phyloP scores from a whole-genome alignment of 257 asterid species.

The Linderniella brevidens region DNA sequence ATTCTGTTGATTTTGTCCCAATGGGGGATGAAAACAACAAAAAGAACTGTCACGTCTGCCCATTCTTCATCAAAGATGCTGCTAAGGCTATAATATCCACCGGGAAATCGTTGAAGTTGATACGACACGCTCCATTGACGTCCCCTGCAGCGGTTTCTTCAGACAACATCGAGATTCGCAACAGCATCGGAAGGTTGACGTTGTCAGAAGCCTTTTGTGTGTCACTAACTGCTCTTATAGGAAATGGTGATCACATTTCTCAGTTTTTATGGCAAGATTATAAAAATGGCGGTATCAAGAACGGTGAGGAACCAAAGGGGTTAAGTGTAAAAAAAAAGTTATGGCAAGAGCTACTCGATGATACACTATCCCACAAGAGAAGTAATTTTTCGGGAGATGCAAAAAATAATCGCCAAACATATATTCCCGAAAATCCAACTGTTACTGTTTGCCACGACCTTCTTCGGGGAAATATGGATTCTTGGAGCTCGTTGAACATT shows the following conservation, averaged over 20 bases:
- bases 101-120: constrained; percentile 92
- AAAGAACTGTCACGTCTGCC: constrained; percentile 44
- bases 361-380: constrained; percentile 35
- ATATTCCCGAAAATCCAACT: constrained; percentile 66
- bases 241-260: constrained; percentile 58
- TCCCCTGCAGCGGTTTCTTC: constrained; percentile 26
- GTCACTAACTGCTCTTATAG: constrained; percentile 67
- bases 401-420: constrained; percentile 19
- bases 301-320: constrained; percentile 16
- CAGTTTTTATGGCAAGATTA: constrained; percentile 37
- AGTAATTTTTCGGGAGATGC: constrained; percentile 10
- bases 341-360: constrained; percentile 57
- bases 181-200: constrained; percentile 48
- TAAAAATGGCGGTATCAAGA: constrained; percentile 16
- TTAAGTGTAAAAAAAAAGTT: constrained; percentile 19
- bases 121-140: constrained; percentile 51
- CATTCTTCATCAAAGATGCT: constrained; percentile 58
- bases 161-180: constrained; percentile 16
- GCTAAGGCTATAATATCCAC: constrained; percentile 80
- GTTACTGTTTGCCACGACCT: constrained; percentile 45
- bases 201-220: constrained; percentile 83
- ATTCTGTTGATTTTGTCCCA: constrained; percentile 15
- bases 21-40: constrained; percentile 33
- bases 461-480: constrained; percentile 36
- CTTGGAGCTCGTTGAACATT: constrained; percentile 63